These are phyloP conservation scores for Hyphodiscus hymeniophilus DNA, from an alignment of 495 filamentous ascomycete species.

Conservation along the genomic window DNA sequence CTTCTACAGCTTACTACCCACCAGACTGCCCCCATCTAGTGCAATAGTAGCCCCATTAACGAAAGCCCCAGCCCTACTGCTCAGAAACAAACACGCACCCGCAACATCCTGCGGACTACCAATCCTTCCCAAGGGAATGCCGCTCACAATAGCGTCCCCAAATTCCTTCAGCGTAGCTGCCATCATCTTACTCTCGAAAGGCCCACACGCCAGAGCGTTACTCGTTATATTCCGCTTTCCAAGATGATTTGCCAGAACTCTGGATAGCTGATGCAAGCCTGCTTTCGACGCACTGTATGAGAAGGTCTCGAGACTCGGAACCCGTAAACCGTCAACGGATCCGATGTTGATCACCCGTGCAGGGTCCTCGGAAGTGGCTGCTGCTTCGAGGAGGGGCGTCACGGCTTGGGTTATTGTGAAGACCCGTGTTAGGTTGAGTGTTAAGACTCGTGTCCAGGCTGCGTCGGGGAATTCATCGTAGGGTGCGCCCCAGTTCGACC, in stretches of 20 bases:
- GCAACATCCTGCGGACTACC: slow-evolving; percentile 66
- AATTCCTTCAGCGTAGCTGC: slow-evolving; percentile 54
- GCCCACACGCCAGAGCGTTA: slow-evolving; percentile 70
- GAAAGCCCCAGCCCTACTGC: slow-evolving; percentile 61
- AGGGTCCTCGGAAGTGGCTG: slow-evolving; percentile 35
- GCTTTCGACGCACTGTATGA: slow-evolving; percentile 70
- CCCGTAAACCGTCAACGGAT: slow-evolving; percentile 58
- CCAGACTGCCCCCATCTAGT: slow-evolving; percentile 58
- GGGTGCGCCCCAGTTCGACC: slow-evolving; percentile 61
- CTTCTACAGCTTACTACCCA: slow-evolving; percentile 49
- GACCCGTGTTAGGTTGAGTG: slow-evolving; percentile 71
- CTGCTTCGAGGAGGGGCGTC: slow-evolving; percentile 58
- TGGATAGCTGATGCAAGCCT: slow-evolving; percentile 61
- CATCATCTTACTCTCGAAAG: slow-evolving; percentile 84
- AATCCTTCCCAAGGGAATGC: slow-evolving; percentile 63
- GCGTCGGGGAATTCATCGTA: slow-evolving; percentile 59
- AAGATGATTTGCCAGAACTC: slow-evolving; percentile 64
- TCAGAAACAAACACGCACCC: slow-evolving; percentile 67
- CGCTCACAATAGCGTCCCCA: slow-evolving; percentile 51
- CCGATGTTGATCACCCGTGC: slow-evolving; percentile 71
- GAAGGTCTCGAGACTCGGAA: slow-evolving; percentile 65
- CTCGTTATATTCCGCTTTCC: slow-evolving; percentile 64
- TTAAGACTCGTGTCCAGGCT: slow-evolving; percentile 66
- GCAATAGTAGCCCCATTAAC: slow-evolving; percentile 72
- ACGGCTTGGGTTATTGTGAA: slow-evolving; percentile 70